phyloP scores from a whole-genome alignment of 164 flowering plant genomes.

The Sedum album region DNA sequence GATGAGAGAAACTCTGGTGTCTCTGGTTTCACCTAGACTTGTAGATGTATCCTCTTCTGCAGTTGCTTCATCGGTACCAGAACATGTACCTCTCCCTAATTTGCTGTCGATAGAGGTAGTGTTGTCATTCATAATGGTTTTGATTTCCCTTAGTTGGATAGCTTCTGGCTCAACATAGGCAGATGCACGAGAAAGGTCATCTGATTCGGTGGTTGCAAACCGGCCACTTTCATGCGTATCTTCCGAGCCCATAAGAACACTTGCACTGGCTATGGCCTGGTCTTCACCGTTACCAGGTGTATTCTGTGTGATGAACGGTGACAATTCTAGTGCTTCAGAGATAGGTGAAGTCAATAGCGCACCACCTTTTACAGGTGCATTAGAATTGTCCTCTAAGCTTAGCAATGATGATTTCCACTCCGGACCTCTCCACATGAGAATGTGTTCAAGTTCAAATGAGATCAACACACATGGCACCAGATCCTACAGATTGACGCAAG shows the following conservation, averaged over 20 bases:
- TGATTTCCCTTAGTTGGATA: conserved; percentile 9
- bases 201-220: background rate
- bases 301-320: conserved; percentile 11
- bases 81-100: background rate
- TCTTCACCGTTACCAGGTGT: conserved; percentile 7
- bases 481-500: conserved; percentile 45
- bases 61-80: background rate
- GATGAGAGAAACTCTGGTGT: conserved; percentile 8
- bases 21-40: background rate
- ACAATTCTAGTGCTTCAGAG: conserved; percentile 20
- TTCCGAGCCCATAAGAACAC: conserved; percentile 12
- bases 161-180: background rate
- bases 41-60: background rate
- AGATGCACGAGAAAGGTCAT: background rate
- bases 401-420: conserved; percentile 59
- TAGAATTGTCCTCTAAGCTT: conserved; percentile 17
- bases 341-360: conserved; percentile 8
- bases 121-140: background rate
- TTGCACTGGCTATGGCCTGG: conserved; percentile 2
- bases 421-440: conserved; percentile 81
- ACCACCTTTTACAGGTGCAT: conserved; percentile 15
- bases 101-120: background rate
- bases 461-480: conserved; percentile 80
- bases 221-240: conserved; percentile 7
- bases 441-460: conserved; percentile 75